Evolutionary conservation across 164 flowering plant species (phyloP), one percentile per base, ranked within the genome.

Genomic region (Tetracentron sinense): DNA sequence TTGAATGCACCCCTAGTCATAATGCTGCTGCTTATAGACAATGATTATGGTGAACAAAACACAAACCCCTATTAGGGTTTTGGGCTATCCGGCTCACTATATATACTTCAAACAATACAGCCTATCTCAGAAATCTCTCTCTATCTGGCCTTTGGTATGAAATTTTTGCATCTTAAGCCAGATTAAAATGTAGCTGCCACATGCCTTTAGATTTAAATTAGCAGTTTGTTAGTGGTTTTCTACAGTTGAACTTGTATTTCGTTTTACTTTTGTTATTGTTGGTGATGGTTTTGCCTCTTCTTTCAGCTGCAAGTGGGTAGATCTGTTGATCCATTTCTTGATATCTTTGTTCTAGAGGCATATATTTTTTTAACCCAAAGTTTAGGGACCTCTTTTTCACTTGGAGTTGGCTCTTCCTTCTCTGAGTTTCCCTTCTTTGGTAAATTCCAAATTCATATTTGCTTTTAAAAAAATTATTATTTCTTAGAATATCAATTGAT

Each of bases 311-410:
- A 69, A 62, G 67, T 7, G 38, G n/a, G 19, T 60, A 60, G 70
- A 67, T 67, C 60, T 38, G 27, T 42, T 15, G 70, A 67, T 67
- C 70, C 22, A 54, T 54, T 68, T 55, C 66, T 62, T 68, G 66
- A 28, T 56, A 56, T 61, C 71, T 61, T 61, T 68, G 71, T 68
- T 68, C 70, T 68, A 29, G 73, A 48, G 68, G 69, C 69, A 70
- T 48, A 62, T 26, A 68, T 30, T 26, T 11, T 35, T 27, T 25
- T 50, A 21, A 6, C 27, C 21, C 33, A 22, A 67, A 3, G 15
- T 47, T 28, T 0, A 47, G 49, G 52, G 56, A 38, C 8, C 4
- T 21, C 14, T 28, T 30, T 17, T 65, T 65, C 16, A 44, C 48
- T 22, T 46, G 12, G 58, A 59, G 58, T 12, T 58, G 58, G 44